Conservation (phyloP, 805 yeast genomes). For the Yamadazyma paraphyllophila region DNA sequence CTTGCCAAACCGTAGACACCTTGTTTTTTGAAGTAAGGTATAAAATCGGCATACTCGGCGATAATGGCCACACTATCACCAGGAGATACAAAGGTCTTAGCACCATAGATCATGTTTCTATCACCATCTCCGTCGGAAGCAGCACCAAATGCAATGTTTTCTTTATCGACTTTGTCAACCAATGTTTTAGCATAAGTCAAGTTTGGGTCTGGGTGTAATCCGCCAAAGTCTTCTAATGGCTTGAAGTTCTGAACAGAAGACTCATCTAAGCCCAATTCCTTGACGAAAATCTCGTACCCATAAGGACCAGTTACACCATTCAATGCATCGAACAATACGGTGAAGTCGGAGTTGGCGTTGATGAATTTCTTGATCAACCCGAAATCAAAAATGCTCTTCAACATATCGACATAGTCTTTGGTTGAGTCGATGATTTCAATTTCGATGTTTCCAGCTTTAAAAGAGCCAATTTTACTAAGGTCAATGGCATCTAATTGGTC, state of each 20-base stretch:
- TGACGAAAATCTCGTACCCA: constrained; percentile 78
- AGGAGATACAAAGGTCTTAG: constrained; percentile 91
- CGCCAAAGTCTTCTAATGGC: constrained; percentile 93
- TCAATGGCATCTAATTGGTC: constrained; percentile 64
- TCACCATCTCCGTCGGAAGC: constrained; percentile 99
- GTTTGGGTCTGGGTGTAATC: constrained; percentile 97
- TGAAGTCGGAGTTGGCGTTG: constrained; percentile 51
- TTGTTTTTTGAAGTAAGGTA: constrained; percentile 85
- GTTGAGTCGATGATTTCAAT: constrained; percentile 85
- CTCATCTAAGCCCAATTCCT: constrained; percentile 76
- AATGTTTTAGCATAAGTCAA: constrained; percentile 88
- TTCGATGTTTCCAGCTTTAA: constrained; percentile 55
- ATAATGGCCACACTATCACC: constrained; percentile 98
- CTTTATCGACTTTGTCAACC: constrained; percentile 80
- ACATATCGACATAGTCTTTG: constrained; percentile 68
- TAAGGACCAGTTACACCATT: constrained; percentile 98
- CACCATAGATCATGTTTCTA: constrained; percentile 97
- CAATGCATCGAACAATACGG: constrained; percentile 81
- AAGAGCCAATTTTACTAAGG: constrained; percentile 53
- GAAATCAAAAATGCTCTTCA: constrained; percentile 87
- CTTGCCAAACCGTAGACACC: constrained; percentile 94
- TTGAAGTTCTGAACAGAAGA: constrained; percentile 71
- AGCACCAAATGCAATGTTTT: constrained; percentile 88
- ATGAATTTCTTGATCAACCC: constrained; percentile 73
- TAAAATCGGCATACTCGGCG: constrained; percentile 83